Evolutionary conservation across 2,329 filamentous ascomycete genomes (phyloP).

Genomic region (Aspergillus japonicus): DNA sequence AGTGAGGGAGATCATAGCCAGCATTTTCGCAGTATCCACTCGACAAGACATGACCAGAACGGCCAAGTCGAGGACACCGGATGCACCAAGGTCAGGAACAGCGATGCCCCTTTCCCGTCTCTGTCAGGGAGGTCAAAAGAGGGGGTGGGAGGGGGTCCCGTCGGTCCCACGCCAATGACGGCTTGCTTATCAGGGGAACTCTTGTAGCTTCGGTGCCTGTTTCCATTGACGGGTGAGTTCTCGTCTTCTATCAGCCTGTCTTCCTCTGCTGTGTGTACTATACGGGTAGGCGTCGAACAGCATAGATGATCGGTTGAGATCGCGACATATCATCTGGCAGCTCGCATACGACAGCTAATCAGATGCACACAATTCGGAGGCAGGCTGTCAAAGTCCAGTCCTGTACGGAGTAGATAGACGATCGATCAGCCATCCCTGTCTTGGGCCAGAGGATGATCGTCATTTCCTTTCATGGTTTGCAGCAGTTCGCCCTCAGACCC

Average conservation of each 20-base stretch:
- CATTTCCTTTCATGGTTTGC: slow-evolving; percentile 2
- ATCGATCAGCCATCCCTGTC: slow-evolving; percentile 1
- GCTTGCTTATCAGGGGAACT: not conserved
- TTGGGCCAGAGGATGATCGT: slow-evolving; percentile 7
- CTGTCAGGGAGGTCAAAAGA: not conserved
- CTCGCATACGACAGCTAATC: not conserved
- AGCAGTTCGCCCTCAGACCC: slow-evolving; percentile 2
- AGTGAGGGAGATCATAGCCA: too few species aligned
- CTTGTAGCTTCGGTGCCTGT: not conserved
- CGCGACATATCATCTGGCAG: not conserved
- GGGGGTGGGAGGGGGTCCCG: not conserved
- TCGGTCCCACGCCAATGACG: not conserved
- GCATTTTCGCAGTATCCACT: too few species aligned
- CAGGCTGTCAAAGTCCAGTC: not conserved
- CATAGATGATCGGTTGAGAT: not conserved
- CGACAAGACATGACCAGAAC: too few species aligned
- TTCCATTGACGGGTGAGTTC: not conserved
- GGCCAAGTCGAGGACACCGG: too few species aligned
- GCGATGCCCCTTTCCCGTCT: not conserved
- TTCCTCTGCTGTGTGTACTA: too few species aligned
- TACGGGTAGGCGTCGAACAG: not conserved
- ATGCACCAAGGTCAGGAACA: not conserved
- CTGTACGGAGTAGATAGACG: not conserved
- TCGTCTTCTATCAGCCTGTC: not conserved
- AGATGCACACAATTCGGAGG: not conserved